Conservation (phyloP, 371 early-diverging fungal species). For the Mucor racemosus region DNA sequence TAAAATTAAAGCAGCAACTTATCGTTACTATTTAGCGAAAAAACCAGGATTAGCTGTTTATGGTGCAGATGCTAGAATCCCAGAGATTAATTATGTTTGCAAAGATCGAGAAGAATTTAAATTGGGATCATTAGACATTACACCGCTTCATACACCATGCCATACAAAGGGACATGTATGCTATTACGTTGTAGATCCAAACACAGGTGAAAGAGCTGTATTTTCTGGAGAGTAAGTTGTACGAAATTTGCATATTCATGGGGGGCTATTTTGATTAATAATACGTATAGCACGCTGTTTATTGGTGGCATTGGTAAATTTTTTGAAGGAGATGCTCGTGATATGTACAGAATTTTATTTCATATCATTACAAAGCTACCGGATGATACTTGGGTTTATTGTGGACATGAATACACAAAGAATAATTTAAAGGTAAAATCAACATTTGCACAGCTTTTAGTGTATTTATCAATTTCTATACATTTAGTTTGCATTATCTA, state of each 20-base stretch:
- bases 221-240: slow-evolving; percentile 51
- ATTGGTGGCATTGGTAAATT: slow-evolving; percentile 86
- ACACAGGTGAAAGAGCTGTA: slow-evolving; percentile 48
- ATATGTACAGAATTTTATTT: slow-evolving; percentile 82
- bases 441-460: background rate
- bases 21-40: slow-evolving; percentile 70
- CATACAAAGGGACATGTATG: slow-evolving; percentile 91
- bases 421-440: slow-evolving; percentile 41
- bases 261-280: background rate
- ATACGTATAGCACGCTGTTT: slow-evolving; percentile 37
- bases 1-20: slow-evolving; percentile 56
- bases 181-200: slow-evolving; percentile 76
- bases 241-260: background rate
- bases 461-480: background rate
- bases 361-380: slow-evolving; percentile 78
- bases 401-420: slow-evolving; percentile 63
- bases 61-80: slow-evolving; percentile 90
- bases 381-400: slow-evolving; percentile 87
- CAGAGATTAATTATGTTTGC: slow-evolving; percentile 77
- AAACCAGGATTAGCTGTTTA: slow-evolving; percentile 79
- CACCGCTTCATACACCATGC: slow-evolving; percentile 78
- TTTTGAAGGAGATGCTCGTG: slow-evolving; percentile 90
- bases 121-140: slow-evolving; percentile 71
- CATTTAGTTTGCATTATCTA: slow-evolving; percentile 49
- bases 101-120: slow-evolving; percentile 78